Conservation (phyloP, 2,329 filamentous ascomycete species). For the Sclerotinia minor region DNA sequence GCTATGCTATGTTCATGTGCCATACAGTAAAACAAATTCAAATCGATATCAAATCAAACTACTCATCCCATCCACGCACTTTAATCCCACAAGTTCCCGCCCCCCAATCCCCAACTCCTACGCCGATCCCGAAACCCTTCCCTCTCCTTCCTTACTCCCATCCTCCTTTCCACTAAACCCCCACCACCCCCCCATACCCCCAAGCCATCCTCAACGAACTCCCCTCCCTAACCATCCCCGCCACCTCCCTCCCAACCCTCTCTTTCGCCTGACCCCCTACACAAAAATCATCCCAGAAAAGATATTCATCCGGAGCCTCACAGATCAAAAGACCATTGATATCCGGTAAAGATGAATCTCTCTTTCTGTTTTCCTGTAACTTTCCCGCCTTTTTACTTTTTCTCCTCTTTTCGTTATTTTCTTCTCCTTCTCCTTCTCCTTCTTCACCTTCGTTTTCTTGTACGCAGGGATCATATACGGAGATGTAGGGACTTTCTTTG, state of each 20-base stretch:
- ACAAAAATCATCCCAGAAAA: conserved; percentile 55
- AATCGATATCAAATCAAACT: no score
- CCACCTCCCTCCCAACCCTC: conserved; percentile 41
- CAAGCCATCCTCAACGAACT: conserved; percentile 7
- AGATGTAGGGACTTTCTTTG: conserved; percentile 31
- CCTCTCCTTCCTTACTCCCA: no score
- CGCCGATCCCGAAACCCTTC: no score
- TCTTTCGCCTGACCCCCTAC: conserved; percentile 45
- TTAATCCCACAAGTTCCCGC: no score
- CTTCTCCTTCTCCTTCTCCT: no score
- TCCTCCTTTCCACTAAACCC: no score
- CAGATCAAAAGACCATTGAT: conserved; percentile 43
- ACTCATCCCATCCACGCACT: no score
- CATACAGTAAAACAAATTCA: background rate
- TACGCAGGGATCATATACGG: conserved; percentile 35
- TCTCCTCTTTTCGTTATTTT: conserved; percentile 20
- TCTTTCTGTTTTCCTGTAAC: background rate
- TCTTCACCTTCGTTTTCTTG: conserved; percentile 30
- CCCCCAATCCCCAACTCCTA: no score
- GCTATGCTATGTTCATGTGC: background rate
- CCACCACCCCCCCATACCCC: background rate
- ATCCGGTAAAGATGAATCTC: conserved; percentile 23
- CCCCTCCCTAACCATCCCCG: conserved; percentile 29
- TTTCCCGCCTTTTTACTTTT: background rate
- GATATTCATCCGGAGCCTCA: conserved; percentile 45